Percentiles rank a stretch among this genome's conserved stretches.
These are phyloP conservation scores for Teratosphaeria zuluensis DNA, from an alignment of 2,329 filamentous ascomycete species.

Conservation along the genomic window DNA sequence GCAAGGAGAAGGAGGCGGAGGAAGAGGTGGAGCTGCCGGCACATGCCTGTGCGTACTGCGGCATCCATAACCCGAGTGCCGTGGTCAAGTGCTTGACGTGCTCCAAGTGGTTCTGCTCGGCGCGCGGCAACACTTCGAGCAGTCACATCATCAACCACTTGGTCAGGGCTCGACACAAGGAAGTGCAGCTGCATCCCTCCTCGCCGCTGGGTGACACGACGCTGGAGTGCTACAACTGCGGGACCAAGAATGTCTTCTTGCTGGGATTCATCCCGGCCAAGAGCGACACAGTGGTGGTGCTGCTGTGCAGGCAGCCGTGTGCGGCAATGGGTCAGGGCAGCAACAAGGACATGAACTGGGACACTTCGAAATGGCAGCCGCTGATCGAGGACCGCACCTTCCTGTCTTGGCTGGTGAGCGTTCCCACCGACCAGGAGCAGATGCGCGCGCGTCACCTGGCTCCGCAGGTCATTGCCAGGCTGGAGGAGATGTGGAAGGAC, in stretches of 20 bases:
- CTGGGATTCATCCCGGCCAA: constrained; percentile 98
- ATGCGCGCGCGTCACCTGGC: constrained; percentile 87
- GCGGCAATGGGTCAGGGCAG: constrained; percentile 77
- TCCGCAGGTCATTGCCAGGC: constrained; percentile 86
- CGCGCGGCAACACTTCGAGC: constrained; percentile 88
- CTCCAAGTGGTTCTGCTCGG: constrained; percentile 98
- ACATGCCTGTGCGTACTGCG: constrained; percentile 96
- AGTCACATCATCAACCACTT: constrained; percentile 98
- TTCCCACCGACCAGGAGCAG: constrained; percentile 88
- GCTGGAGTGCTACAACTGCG: constrained; percentile 97
- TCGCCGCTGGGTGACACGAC: constrained; percentile 92
- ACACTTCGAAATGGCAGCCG: constrained; percentile 94
- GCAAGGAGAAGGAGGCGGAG: constrained; percentile 55
- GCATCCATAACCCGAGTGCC: constrained; percentile 88
- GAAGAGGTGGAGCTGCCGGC: constrained; percentile 77
- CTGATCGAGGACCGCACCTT: constrained; percentile 96
- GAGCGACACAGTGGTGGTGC: constrained; percentile 93
- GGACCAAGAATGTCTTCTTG: constrained; percentile 97
- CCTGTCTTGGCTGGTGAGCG: constrained; percentile 80
- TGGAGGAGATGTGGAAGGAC: constrained; percentile 98
- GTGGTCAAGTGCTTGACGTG: constrained; percentile 95
- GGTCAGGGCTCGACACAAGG: constrained; percentile 93
- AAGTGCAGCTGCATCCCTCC: constrained; percentile 90
- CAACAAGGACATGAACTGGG: constrained; percentile 99
- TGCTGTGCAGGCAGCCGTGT: constrained; percentile 92